These are phyloP conservation scores for Kodamaea neixiangensis DNA, from an alignment of 805 yeast species.

Conservation along the genomic window DNA sequence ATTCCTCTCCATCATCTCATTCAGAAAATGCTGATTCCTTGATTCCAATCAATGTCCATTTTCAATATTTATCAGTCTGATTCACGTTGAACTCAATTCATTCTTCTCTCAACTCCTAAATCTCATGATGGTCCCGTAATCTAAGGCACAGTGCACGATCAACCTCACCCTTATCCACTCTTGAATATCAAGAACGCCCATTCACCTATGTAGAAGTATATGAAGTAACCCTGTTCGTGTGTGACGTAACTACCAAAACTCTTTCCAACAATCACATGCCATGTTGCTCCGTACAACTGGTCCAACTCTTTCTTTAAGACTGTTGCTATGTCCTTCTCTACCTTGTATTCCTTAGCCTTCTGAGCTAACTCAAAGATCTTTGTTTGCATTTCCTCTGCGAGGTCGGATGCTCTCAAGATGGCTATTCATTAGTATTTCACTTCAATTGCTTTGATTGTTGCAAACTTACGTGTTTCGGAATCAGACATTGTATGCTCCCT, in stretches of 20 bases:
- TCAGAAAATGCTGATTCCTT: no score
- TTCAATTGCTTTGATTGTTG: neutral
- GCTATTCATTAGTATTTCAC: slow-evolving; percentile 24
- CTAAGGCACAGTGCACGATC: no score
- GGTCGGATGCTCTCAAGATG: slow-evolving; percentile 43
- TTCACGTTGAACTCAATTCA: neutral
- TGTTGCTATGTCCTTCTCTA: slow-evolving; percentile 66
- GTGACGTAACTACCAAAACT: slow-evolving; percentile 80
- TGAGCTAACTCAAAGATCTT: slow-evolving; percentile 49
- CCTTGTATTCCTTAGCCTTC: slow-evolving; percentile 43
- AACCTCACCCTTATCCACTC: slow-evolving; percentile 47
- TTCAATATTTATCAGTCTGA: neutral
- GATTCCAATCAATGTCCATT: neutral
- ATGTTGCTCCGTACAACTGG: slow-evolving; percentile 62
- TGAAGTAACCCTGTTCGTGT: slow-evolving; percentile 72
- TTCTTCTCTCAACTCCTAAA: neutral
- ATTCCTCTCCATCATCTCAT: neutral
- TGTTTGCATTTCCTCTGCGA: slow-evolving; percentile 55
- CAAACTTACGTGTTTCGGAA: slow-evolving; percentile 7
- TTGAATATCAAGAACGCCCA: slow-evolving; percentile 70
- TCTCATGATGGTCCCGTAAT: no score
- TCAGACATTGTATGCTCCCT: slow-evolving; percentile 2
- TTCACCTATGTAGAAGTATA: slow-evolving; percentile 70
- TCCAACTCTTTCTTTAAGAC: slow-evolving; percentile 68
- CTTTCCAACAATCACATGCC: slow-evolving; percentile 83